Evolutionary conservation across 768 basidiomycete genomes (phyloP), one percentile per base, ranked within the genome.

Genomic region (Kockovaella imperatae): DNA sequence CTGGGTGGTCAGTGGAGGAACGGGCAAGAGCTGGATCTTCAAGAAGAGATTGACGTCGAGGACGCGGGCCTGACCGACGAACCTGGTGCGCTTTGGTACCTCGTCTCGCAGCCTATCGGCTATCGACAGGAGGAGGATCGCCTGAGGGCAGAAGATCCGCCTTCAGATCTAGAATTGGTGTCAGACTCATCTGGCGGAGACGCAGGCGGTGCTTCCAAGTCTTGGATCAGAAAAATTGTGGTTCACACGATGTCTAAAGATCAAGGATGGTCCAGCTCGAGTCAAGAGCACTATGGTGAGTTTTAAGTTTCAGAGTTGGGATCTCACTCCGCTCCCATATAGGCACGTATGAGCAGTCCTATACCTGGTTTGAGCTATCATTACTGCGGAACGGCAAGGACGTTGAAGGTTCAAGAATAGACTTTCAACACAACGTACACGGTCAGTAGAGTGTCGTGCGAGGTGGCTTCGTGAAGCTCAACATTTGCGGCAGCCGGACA

Each of bases 401-500:
- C 41, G 62, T 64, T 0, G 50, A 53, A 26, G 52, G 49, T 3
- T 56, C 59, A 11, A 35, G 65, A 15, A 41, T 32, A 15, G 35
- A 45, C n/a, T 52, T 64, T 6, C 62, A 64, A 42, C 21, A 61
- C 26, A 67, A 67, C 36, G 52, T 67, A 0, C 62, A 63, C 36
- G 58, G 61, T 63, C n/a, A 45, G 57, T 38, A n/a, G 11, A 11
- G 13, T 32, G 18, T 36, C 35, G 24, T n/a, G 23, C 39, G 0
- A 36, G 46, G 45, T 56, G 35, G 48, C 35, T 2, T 26, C 18
- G n/a, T 49, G n/a, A n/a, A n/a, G n/a, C n/a, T n/a, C n/a, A n/a
- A n/a, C n/a, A n/a, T n/a, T n/a, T n/a, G n/a, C n/a, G n/a, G 3
- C 39, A 63, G 62, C 65, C 20, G 65, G 65, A 15, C 65, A 67